These are phyloP conservation scores for Coniophora puteana DNA, from an alignment of 1,284 basidiomycete genomes.

Conservation along the genomic window DNA sequence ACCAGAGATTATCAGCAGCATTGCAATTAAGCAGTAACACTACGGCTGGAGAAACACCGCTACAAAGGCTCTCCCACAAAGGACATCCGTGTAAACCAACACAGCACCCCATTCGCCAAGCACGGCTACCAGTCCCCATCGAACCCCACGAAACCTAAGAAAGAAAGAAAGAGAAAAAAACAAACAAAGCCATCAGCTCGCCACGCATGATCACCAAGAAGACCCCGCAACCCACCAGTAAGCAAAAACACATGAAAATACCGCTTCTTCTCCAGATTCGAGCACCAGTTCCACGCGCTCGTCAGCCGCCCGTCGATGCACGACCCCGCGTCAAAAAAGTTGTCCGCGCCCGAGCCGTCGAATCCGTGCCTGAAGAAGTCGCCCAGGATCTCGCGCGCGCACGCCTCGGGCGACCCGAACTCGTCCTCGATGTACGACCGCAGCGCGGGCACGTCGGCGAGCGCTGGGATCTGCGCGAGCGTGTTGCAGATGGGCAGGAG, in stretches of 20 bases:
- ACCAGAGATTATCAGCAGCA: not conserved
- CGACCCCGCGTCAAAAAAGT: slow-evolving; percentile 73
- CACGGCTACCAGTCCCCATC: slow-evolving; percentile 71
- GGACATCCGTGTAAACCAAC: not conserved
- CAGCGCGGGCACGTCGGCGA: slow-evolving; percentile 64
- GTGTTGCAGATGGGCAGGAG: slow-evolving; percentile 79
- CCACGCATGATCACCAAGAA: not conserved
- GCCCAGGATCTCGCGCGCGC: slow-evolving; percentile 62
- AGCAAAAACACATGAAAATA: slow-evolving; percentile 78
- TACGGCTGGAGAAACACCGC: too few relatives aligned
- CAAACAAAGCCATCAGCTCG: not conserved
- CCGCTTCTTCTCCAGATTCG: slow-evolving; percentile 74
- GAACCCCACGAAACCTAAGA: slow-evolving; percentile 72
- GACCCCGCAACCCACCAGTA: slow-evolving; percentile 47
- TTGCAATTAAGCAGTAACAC: not conserved
- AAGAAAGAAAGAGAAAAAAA: slow-evolving; percentile 58
- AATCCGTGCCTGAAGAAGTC: slow-evolving; percentile 85
- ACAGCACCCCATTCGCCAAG: not conserved
- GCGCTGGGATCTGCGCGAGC: slow-evolving; percentile 60
- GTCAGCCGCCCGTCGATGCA: slow-evolving; percentile 66
- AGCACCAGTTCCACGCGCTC: slow-evolving; percentile 87
- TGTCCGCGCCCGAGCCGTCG: slow-evolving; percentile 79
- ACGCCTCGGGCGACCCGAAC: slow-evolving; percentile 68
- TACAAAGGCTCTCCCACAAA: too few relatives aligned
- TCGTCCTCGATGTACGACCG: slow-evolving; percentile 75